Evolutionary conservation across 148 eudicot genomes (phyloP), one percentile per base, ranked within the genome.

Genomic region (Silene uniflora): DNA sequence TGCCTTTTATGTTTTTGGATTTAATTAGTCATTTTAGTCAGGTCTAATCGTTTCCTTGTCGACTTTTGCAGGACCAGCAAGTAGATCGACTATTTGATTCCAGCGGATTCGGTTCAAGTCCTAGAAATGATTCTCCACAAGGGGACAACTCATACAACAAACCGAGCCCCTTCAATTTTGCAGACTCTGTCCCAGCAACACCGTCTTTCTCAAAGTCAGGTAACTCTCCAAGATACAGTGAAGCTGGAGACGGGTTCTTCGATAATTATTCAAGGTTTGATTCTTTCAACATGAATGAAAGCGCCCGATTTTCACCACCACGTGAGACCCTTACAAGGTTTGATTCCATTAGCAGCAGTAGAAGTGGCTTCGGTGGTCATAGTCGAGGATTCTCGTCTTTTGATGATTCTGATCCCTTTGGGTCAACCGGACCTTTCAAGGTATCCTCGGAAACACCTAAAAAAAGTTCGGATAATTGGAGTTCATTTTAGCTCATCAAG

Each of bases 381-480:
- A 83, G 86, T 65, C 83, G 83, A 73, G 83, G 92, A 69, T 91
- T 84, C 82, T 87, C 87, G 64, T 89, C 93, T 17, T 94, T 94
- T 61, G 98, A 91, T n/a, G 97, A 94, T 71, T 76, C 85, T 1
- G 97, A 91, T 61, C 98, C 98, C 14, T 94, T 94, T 76, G 98
- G 98, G 8, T 94, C 98, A 0, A 85, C 87, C 69, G 98, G 93
- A 46, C 93, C 96, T 8, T 94, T 91, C 81, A 89, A 89, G 83
- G 93, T 91, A 62, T 89, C 96, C 12, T 73, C 89, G 0, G 92
- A 89, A 86, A 89, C 87, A 25, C 86, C 91, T 2, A 89, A 77
- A 72, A 91, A 87, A 76, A 79, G 71, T 80, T 88, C 98, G 5
- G 94, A 93, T 66, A 84, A 79, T 73, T 89, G 98, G 98, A 87